A percentile compares a stretch with the other conserved stretches of the same genome.
Evolutionary conservation across 768 basidiomycete species (phyloP).

Genomic region (Cubamyces lactineus): DNA sequence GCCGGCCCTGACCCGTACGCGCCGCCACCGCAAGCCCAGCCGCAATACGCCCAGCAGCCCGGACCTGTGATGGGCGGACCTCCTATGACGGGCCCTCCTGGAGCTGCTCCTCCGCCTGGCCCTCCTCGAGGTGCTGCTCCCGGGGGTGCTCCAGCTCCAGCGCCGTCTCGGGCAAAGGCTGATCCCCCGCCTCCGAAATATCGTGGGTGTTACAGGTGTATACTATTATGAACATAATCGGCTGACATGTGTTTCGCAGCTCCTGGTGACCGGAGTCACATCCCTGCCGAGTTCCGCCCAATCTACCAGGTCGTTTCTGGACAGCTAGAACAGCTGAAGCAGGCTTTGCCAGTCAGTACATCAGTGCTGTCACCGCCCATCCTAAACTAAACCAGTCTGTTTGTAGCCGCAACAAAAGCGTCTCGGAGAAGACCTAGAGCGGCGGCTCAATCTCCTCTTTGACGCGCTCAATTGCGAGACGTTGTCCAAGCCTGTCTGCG

Average conservation of each 20-base stretch:
- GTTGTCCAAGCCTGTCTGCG: constrained; percentile 68
- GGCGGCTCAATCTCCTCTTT: constrained; percentile 83
- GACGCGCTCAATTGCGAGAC: constrained; percentile 93
- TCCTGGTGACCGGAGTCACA: constrained; percentile 90
- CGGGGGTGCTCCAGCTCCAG: constrained; percentile 27
- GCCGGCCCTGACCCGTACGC: constrained; percentile 36
- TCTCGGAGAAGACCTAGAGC: constrained; percentile 83
- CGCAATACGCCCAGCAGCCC: constrained; percentile 12
- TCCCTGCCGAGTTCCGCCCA: constrained; percentile 68
- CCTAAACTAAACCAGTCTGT: not conserved
- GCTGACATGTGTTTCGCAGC: constrained; percentile 49
- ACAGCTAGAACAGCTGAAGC: constrained; percentile 68
- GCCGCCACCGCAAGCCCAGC: constrained; percentile 23
- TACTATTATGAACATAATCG: constrained; percentile 1
- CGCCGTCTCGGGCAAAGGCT: constrained; percentile 40
- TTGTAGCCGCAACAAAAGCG: constrained; percentile 79
- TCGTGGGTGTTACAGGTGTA: constrained; percentile 45
- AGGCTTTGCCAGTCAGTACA: constrained; percentile 72
- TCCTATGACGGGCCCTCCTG: constrained; percentile 25
- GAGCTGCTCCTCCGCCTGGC: constrained; percentile 35
- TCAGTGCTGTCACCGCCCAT: not conserved
- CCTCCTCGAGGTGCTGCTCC: constrained; percentile 30
- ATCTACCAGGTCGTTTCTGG: constrained; percentile 68
- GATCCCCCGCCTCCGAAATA: constrained; percentile 56
- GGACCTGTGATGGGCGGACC: constrained; percentile 14